Evolutionary conservation across 1,284 basidiomycete species (phyloP), one percentile per base, ranked within the genome.

Genomic region (Butyriboletus appendiculatus): DNA sequence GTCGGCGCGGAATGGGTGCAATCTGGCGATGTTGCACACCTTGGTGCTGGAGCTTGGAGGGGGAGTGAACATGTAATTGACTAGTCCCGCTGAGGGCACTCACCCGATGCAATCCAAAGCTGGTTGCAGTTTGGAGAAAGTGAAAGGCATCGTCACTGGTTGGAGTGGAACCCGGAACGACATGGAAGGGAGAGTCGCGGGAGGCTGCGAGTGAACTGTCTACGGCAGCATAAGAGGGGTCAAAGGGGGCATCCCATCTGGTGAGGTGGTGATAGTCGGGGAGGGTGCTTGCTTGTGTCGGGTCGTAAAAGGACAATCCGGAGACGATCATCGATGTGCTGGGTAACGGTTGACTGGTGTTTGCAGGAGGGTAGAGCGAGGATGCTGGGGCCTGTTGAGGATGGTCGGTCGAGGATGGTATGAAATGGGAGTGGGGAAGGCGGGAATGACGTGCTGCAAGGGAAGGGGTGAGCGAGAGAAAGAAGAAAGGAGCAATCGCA

Each of bases 281-380:
- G n/a, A 61, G 26, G 14, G 50, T 0, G 15, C 42, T 57, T 4
- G 62, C 56, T 1, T 59, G 59, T 10, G 61, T 22, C 1, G 70
- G 65, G 26, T 71, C 68, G 43, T 69, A 71, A 46, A 68, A 65
- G 5, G 70, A 68, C 7, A 59, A 37, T 0, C 37, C 55, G 3
- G 69, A 50, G 34, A 67, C 58, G 45, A 71, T 71, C 69, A 67
- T 67, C 1, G 56, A 11, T 18, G 55, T 6, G 14, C 18, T 9
- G 22, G 47, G 37, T 8, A 39, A 32, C 15, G 44, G 32, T 5
- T 6, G 52, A 37, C 24, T 40, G n/a, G 53, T 5, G 46, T 44
- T 22, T 1, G 43, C 5, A 28, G 44, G 34, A n/a, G 37, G 48
- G 28, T 58, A 58, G n/a, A 47, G 47, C 5, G 59, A 35, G 0